phyloP scores from a whole-genome alignment of 2,329 filamentous ascomycete species.

The Fusarium sp. region DNA sequence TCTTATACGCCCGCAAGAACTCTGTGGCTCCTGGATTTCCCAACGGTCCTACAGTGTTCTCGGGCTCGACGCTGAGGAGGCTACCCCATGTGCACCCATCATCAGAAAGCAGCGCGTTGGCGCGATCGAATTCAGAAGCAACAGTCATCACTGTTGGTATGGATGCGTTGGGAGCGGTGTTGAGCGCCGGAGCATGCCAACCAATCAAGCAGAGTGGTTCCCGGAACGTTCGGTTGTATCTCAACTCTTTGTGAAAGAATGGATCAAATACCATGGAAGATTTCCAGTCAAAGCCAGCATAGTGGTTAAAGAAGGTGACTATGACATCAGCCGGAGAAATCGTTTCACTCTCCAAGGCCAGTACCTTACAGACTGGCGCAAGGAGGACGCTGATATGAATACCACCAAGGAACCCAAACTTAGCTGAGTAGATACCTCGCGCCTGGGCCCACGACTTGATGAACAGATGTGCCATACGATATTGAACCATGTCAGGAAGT shows the following conservation, averaged over 20 bases:
- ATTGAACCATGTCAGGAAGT: constrained; percentile 71
- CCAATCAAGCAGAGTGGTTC: constrained; percentile 76
- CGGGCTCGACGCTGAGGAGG: constrained; percentile 53
- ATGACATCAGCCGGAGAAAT: constrained; percentile 67
- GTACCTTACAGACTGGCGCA: constrained; percentile 70
- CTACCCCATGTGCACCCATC: constrained; percentile 59
- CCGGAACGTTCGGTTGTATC: constrained; percentile 68
- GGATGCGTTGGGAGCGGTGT: constrained; percentile 70
- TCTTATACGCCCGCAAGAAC: constrained; percentile 67
- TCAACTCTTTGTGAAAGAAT: constrained; percentile 67
- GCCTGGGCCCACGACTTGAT: constrained; percentile 74
- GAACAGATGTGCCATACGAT: constrained; percentile 70
- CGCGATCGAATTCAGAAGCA: constrained; percentile 65
- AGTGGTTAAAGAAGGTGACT: constrained; percentile 74
- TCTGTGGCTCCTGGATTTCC: constrained; percentile 53
- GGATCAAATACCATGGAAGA: constrained; percentile 70
- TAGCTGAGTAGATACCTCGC: constrained; percentile 74
- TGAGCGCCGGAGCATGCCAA: constrained; percentile 73
- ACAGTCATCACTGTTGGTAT: constrained; percentile 67
- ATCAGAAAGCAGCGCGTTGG: constrained; percentile 57
- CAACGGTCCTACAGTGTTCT: neutral
- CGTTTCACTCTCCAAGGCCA: constrained; percentile 55
- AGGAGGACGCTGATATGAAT: constrained; percentile 76
- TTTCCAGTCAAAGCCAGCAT: constrained; percentile 73
- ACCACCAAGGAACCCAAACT: constrained; percentile 76